Conservation (phyloP, 2,329 filamentous ascomycete species). For the Onygenales sp. region DNA sequence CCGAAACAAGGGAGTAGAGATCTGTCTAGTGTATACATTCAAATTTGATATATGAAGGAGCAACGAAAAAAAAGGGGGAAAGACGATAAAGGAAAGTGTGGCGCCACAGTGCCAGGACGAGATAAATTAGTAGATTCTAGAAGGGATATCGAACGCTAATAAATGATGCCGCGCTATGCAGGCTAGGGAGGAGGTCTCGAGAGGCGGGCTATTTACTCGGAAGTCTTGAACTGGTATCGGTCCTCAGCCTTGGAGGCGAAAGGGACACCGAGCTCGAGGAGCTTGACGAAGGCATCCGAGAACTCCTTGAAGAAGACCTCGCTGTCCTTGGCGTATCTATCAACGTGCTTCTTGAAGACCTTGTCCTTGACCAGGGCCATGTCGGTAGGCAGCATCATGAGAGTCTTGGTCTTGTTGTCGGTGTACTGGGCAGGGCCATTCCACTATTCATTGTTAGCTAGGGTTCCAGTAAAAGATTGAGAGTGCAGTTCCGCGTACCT, state of each 20-base stretch:
- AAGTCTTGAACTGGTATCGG: constrained; percentile 56
- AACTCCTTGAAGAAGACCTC: constrained; percentile 93
- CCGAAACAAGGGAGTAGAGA: constrained; percentile 2
- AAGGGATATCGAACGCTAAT: not conserved
- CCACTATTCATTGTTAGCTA: constrained; percentile 43
- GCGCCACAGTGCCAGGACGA: constrained; percentile 3
- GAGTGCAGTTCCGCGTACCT: constrained; percentile 26
- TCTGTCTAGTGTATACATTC: constrained; percentile 1
- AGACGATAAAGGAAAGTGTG: constrained; percentile 20
- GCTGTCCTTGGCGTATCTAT: constrained; percentile 86
- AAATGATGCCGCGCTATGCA: not conserved
- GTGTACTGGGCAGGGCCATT: constrained; percentile 83
- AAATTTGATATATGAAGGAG: not conserved
- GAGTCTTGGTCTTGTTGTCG: constrained; percentile 72
- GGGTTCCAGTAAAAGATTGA: not conserved
- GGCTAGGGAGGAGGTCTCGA: not conserved
- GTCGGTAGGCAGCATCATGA: constrained; percentile 98
- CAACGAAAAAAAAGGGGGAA: not conserved
- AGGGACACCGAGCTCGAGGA: constrained; percentile 91
- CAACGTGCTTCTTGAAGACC: constrained; percentile 67
- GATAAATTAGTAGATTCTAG: not conserved
- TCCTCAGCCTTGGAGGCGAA: constrained; percentile 59
- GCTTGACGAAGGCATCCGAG: constrained; percentile 62
- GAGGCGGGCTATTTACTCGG: constrained; percentile 18
- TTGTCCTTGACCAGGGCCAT: constrained; percentile 82